Evolutionary conservation across 2,329 filamentous ascomycete species (phyloP), one percentile per base, ranked within the genome.

Genomic region (Pseudopithomyces maydicus): DNA sequence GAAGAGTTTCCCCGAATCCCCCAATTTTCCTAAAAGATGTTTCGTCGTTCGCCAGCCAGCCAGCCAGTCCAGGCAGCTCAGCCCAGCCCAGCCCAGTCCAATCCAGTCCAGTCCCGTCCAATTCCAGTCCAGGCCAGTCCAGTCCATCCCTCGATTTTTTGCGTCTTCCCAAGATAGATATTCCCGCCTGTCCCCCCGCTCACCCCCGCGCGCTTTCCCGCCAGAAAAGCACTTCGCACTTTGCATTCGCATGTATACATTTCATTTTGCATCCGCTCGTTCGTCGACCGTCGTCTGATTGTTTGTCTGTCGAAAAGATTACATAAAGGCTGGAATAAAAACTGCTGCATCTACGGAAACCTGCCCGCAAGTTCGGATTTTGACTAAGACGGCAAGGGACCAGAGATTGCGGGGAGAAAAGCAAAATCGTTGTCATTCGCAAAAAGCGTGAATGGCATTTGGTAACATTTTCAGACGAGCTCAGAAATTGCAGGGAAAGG

Each of bases 401-500:
- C 61, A 60, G 54, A 62, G 61, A 58, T 70, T 65, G 35, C 62
- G 62, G 67, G n/a, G n/a, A n/a, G 69, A 63, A 63, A 66, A 70
- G 72, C 70, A 66, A 64, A 71, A 68, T 67, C 65, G 66, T 60
- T 53, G 69, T 68, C 71, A 72, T 72, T 72, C 66, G 68, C 64
- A 66, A 59, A 53, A 65, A 63, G 59, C n/a, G 65, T 64, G 70
- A 71, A 71, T 69, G 72, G 73, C 68, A 68, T 69, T 29, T 60
- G 56, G 56, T 71, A 70, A 72, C 72, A 71, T 73, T 62, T 74
- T 74, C 70, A 70, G 69, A 69, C 67, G 70, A 73, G 72, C 70
- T 71, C 68, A 72, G 61, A 70, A 67, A 72, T 67, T 67, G 69
- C 69, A 71, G 67, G 62, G 66, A 68, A 70, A 56, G 66, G 67